Base-by-base conservation (phyloP, 208 protist species). In the Lotmaria passim region DNA sequence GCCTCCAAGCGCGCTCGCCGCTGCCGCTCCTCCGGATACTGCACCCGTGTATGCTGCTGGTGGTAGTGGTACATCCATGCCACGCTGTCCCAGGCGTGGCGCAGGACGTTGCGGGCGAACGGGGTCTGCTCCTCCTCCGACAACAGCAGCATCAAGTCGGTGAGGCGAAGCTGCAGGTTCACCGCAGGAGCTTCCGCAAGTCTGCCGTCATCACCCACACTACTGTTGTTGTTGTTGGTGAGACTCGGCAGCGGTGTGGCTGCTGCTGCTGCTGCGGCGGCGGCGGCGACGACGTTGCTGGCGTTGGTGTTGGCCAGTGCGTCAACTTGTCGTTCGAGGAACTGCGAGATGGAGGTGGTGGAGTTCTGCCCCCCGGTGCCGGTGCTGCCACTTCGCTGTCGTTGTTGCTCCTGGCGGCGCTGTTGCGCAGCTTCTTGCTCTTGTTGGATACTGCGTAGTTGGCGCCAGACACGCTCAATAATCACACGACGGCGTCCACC, bases 61-160 rank as follows among this genome's bases (percentile, higher is more conserved):
- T 73, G 59, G 60, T 82, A 75, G 75, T 81, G 70, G 64, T 85
- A 81, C 62, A 79, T 72, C 75, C 80, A 85, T 14, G 75, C 70
- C 15, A 85, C 50, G 19, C 72, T 78, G 33, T 67, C 43, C 80
- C 80, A 85, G 19, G 77, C 53, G 21, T 79, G 55, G 15, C 69
- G 55, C n/a, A 78, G 48, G 21, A 69, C 75, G 63, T 61, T 56
- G 39, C 61, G 60, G 24, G 55, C 63, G 26, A 73, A 59, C 31
- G 59, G 56, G 15, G 53, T 74, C 21, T 60, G 73, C 53, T 66
- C 51, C 46, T 71, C 52, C 43, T 78, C 64, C 3, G 64, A 59
- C 6, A 75, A 21, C 24, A 78, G 19, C 15, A 75, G 78, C 17
- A 62, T 51, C 34, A 73, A 28, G 34, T 84, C 64, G 17, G 58